phyloP scores from a whole-genome alignment of 176 grass and related monocot genomes.

The Ensete glaucum region DNA sequence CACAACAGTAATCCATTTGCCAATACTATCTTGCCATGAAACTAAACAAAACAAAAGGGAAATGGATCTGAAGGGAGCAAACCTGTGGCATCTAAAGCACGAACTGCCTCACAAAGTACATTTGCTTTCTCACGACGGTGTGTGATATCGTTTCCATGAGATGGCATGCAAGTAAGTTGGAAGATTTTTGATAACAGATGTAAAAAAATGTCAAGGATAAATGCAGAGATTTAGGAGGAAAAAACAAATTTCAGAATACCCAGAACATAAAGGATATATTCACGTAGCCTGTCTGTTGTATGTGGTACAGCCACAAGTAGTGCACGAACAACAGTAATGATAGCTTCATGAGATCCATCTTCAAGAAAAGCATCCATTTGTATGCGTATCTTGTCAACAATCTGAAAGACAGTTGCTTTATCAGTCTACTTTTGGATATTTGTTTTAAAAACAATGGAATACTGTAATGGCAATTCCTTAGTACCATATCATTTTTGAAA shows the following conservation, averaged over 20 bases:
- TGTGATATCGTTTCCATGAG: slow-evolving; percentile 44
- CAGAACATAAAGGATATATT: slow-evolving; percentile 81
- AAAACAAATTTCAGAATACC: slow-evolving; percentile 24
- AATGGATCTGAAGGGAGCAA: slow-evolving; percentile 14
- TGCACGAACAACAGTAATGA: slow-evolving; percentile 72
- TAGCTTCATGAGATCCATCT: slow-evolving; percentile 95
- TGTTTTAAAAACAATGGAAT: background rate
- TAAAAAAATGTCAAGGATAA: slow-evolving; percentile 58
- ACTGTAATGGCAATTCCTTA: slow-evolving; percentile 20
- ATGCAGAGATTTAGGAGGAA: slow-evolving; percentile 4
- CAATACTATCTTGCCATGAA: background rate
- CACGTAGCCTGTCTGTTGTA: slow-evolving; percentile 81
- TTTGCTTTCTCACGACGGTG: slow-evolving; percentile 58
- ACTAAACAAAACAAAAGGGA: slow-evolving; percentile 13
- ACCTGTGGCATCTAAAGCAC: slow-evolving; percentile 94
- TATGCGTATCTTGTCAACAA: slow-evolving; percentile 92
- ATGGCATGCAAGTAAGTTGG: slow-evolving; percentile 46
- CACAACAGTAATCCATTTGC: background rate
- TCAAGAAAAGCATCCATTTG: slow-evolving; percentile 99
- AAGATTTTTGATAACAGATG: slow-evolving; percentile 96
- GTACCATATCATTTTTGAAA: slow-evolving; percentile 96
- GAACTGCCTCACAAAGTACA: slow-evolving; percentile 84
- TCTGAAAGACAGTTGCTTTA: slow-evolving; percentile 29
- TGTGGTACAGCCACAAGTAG: slow-evolving; percentile 69
- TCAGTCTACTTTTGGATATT: background rate